Evolutionary conservation across 257 asterid species (phyloP).

Genomic region (Capsicum baccatum): DNA sequence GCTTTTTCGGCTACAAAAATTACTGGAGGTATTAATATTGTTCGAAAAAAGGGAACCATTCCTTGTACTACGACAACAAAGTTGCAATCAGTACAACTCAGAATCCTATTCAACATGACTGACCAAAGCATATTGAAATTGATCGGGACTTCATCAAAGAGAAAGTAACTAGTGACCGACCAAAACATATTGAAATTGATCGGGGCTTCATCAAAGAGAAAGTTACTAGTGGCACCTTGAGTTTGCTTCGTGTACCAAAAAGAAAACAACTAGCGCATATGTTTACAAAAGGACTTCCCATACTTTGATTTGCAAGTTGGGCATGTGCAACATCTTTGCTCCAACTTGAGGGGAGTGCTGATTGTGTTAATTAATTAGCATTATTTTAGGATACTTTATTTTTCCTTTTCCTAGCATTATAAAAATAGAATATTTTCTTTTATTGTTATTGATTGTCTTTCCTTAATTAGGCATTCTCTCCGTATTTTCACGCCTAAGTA

Average conservation of each 20-base stretch:
- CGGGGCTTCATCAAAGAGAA: not conserved
- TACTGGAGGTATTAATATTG: not conserved
- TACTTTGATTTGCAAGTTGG: not conserved
- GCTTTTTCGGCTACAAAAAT: not conserved
- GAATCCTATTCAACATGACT: not conserved
- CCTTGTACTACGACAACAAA: not conserved
- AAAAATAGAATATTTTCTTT: not conserved
- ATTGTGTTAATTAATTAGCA: not conserved
- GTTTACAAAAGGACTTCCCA: not conserved
- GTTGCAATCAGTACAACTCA: not conserved
- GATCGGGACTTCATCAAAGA: not conserved
- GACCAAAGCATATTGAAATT: not conserved
- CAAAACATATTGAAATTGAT: conserved; percentile 1
- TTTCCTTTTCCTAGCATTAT: conserved; percentile 12
- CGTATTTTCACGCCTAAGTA: too few species aligned
- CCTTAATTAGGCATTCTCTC: too few species aligned
- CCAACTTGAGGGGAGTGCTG: conserved; percentile 13
- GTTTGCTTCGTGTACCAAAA: not conserved
- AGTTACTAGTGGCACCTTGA: not conserved
- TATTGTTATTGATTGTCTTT: not conserved
- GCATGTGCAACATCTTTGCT: conserved; percentile 11
- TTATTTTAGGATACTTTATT: not conserved
- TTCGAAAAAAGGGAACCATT: not conserved
- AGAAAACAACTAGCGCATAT: not conserved
- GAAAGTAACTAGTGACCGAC: not conserved